Evolutionary conservation across 2,329 filamentous ascomycete genomes (phyloP), one percentile per base, ranked within the genome.

Genomic region (Chrysosporium queenslandicum): DNA sequence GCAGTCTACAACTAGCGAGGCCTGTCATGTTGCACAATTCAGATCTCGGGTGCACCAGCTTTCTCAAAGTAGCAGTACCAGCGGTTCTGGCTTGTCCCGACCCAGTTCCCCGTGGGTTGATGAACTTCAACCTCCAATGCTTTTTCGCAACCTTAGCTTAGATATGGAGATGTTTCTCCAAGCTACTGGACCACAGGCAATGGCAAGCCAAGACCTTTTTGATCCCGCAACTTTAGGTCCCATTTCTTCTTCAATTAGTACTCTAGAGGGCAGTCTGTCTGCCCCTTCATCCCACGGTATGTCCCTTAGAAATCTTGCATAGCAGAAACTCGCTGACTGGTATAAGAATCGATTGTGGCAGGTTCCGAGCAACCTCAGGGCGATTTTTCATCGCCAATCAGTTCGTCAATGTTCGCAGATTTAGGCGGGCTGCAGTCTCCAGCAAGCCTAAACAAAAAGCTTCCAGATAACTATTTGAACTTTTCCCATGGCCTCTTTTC

Each of bases 11-110:
- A 18, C 9, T 40, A 40, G 37, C 8, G 37, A 40, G 16, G 8
- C 16, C 37, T 40, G 21, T 18, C 37, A 12, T 8, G 23, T 48
- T 25, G 23, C 51, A 12, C 51, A 48, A 32, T 40, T 53, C 43
- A 43, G 43, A 32, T 41, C 30, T 11, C 45, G 43, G 14, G 46
- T 53, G 23, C 43, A 53, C 14, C 46, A 40, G 14, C 43, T 53
- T 21, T 48, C 51, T 21, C 51, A 53, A 18, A 53, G 51, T 20
- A 53, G 51, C 45, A 53, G 27, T 29, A 53, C 51, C 20, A 53
- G 51, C 32, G 45, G 41, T 18, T 53, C 51, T 37, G 51, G 51
- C 4, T 16, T 48, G 12, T 53, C 51, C 23, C 23, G 39, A 16
- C 51, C 51, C 12, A 46, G 34, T 6, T 53, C 51, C 18, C 51